Percentiles rank a stretch among this genome's conserved stretches.
Conservation (phyloP, 2,329 filamentous ascomycete species). For the Neofusicoccum parvum region DNA sequence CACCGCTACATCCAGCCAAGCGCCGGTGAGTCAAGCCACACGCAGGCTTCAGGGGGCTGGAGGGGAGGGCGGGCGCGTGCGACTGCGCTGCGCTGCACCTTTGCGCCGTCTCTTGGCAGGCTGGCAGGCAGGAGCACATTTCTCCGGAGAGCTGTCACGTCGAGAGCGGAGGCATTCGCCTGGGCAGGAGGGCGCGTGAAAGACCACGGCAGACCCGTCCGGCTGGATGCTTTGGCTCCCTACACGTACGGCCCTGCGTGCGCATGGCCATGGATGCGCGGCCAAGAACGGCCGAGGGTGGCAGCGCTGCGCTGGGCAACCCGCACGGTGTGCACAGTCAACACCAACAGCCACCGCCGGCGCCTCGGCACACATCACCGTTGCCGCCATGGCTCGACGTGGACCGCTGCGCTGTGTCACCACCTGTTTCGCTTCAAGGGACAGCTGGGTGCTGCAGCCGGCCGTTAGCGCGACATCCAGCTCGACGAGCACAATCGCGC, state of each 20-base stretch:
- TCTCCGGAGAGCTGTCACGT: too few relatives aligned
- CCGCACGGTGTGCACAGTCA: not conserved
- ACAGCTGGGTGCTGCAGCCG: not conserved
- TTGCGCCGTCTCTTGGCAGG: too few relatives aligned
- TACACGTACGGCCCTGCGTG: too few relatives aligned
- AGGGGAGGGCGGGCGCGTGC: not conserved
- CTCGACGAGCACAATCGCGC: too few relatives aligned
- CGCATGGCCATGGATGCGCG: too few relatives aligned
- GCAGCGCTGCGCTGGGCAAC: not conserved
- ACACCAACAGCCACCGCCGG: not conserved
- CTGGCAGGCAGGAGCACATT: too few relatives aligned
- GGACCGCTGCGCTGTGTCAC: not conserved
- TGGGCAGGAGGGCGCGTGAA: too few relatives aligned
- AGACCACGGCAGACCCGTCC: too few relatives aligned
- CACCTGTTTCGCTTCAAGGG: not conserved
- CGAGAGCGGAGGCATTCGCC: too few relatives aligned
- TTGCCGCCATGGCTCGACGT: not conserved
- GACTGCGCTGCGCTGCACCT: not conserved
- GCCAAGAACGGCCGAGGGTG: too few relatives aligned
- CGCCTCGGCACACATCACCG: not conserved
- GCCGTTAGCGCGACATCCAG: not conserved
- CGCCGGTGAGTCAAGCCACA: not conserved
- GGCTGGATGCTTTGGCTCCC: too few relatives aligned
- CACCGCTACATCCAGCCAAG: not conserved
- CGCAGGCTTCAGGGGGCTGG: not conserved